Conservation (phyloP, 495 filamentous ascomycete genomes). For the Podospora fimiseda region DNA sequence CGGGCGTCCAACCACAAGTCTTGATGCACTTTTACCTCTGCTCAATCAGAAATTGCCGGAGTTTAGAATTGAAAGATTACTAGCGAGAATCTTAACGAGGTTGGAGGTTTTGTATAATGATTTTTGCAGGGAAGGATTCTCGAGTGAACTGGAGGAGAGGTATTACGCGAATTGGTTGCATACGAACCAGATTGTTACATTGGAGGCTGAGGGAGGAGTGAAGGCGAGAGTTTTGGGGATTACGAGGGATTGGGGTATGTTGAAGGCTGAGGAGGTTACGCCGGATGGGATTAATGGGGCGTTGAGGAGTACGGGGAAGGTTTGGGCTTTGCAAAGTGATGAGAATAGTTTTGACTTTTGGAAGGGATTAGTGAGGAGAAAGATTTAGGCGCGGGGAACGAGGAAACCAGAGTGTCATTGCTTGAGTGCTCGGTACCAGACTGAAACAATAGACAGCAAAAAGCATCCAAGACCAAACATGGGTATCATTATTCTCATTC, state of each 20-base stretch:
- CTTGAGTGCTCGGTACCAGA: not conserved
- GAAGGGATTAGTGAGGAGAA: constrained; percentile 76
- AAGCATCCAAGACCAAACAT: no score
- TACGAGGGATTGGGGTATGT: constrained; percentile 77
- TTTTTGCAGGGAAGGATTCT: constrained; percentile 70
- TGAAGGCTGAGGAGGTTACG: constrained; percentile 75
- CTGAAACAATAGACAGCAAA: no score
- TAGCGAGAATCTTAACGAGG: constrained; percentile 71
- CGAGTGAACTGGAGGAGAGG: constrained; percentile 58
- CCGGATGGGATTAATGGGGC: constrained; percentile 48
- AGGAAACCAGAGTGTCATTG: not conserved
- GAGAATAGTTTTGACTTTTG: constrained; percentile 99
- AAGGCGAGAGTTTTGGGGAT: constrained; percentile 83
- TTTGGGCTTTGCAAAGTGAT: constrained; percentile 86
- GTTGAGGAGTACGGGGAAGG: constrained; percentile 59
- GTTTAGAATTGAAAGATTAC: constrained; percentile 72
- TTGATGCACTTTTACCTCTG: constrained; percentile 62
- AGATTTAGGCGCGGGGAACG: no score
- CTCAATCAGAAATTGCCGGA: constrained; percentile 34
- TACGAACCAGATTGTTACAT: constrained; percentile 77
- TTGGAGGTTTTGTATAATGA: constrained; percentile 72
- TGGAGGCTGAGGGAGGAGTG: constrained; percentile 75
- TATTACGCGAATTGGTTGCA: constrained; percentile 93
- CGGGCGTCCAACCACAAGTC: constrained; percentile 75
- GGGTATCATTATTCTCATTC: not conserved